These are phyloP conservation scores for Eucalyptus pauciflora DNA, from an alignment of 345 rosid species.

Conservation along the genomic window DNA sequence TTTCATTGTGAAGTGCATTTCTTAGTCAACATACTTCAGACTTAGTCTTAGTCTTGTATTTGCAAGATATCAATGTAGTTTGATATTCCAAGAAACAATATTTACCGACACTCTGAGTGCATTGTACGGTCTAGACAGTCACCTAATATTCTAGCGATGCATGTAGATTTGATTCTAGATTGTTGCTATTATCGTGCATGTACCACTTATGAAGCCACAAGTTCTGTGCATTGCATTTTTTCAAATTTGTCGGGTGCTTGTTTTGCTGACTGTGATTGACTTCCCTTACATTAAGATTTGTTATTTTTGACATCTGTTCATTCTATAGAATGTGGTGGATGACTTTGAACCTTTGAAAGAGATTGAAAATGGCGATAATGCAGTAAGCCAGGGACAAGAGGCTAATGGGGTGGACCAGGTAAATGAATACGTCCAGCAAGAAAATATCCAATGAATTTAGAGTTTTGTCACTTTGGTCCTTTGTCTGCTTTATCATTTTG, in stretches of 20 bases:
- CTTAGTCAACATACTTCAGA: constrained; percentile 48
- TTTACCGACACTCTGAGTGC: not conserved
- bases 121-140: not conserved
- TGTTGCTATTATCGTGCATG: not conserved
- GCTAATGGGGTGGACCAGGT: constrained; percentile 33
- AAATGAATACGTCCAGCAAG: not conserved
- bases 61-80: not conserved
- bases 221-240: not conserved
- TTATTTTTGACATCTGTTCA: not conserved
- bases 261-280: not conserved
- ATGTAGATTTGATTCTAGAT: not conserved
- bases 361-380: constrained; percentile 10
- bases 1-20: not conserved
- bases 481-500: not conserved
- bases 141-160: not conserved
- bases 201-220: not conserved
- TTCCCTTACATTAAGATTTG: not conserved
- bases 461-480: not conserved
- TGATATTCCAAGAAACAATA: not conserved
- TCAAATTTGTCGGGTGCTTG: not conserved
- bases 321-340: constrained; percentile 11
- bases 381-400: constrained; percentile 17
- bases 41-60: not conserved
- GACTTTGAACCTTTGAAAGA: not conserved
- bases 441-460: not conserved